Percentiles rank a stretch among this genome's conserved stretches.
These are phyloP conservation scores for Boletus eberwhitei DNA, from an alignment of 768 basidiomycete genomes.

Conservation along the genomic window DNA sequence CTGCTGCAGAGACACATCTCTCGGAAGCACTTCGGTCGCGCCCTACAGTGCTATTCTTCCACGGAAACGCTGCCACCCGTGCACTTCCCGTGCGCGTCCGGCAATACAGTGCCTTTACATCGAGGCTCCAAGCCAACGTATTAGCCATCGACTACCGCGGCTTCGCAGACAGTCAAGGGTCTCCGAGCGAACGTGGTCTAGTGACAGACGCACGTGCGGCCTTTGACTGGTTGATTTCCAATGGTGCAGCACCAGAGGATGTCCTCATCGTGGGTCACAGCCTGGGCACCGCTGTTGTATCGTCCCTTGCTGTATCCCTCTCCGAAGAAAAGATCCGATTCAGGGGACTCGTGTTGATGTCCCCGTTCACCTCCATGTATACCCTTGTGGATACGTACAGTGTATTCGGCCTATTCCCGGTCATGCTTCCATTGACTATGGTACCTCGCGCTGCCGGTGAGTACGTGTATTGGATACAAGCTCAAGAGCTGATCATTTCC, in stretches of 20 bases:
- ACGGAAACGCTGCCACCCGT: constrained; percentile 86
- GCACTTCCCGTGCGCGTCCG: constrained; percentile 62
- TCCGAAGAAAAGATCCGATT: constrained; percentile 41
- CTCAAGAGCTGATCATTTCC: background rate
- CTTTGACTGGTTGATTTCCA: constrained; percentile 70
- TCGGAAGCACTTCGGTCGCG: constrained; percentile 49
- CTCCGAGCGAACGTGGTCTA: constrained; percentile 74
- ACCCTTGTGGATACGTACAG: constrained; percentile 65
- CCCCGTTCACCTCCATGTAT: constrained; percentile 56
- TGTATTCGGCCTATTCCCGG: constrained; percentile 62
- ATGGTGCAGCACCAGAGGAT: constrained; percentile 54
- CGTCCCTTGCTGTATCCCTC: constrained; percentile 46
- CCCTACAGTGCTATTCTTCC: constrained; percentile 88
- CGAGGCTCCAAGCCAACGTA: constrained; percentile 69
- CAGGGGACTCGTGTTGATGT: constrained; percentile 49
- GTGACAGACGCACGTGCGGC: constrained; percentile 69
- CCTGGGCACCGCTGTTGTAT: constrained; percentile 79
- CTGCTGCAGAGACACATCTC: constrained; percentile 42
- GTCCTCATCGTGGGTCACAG: constrained; percentile 84
- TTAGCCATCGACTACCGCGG: constrained; percentile 90
- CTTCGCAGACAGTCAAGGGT: constrained; percentile 81
- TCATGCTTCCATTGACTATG: constrained; percentile 64
- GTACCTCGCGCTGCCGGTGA: constrained; percentile 62
- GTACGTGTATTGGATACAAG: constrained; percentile 24
- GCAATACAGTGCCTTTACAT: constrained; percentile 64